Evolutionary conservation across 345 rosid genomes (phyloP), one percentile per base, ranked within the genome.

Genomic region (Arabidopsis arenosa): DNA sequence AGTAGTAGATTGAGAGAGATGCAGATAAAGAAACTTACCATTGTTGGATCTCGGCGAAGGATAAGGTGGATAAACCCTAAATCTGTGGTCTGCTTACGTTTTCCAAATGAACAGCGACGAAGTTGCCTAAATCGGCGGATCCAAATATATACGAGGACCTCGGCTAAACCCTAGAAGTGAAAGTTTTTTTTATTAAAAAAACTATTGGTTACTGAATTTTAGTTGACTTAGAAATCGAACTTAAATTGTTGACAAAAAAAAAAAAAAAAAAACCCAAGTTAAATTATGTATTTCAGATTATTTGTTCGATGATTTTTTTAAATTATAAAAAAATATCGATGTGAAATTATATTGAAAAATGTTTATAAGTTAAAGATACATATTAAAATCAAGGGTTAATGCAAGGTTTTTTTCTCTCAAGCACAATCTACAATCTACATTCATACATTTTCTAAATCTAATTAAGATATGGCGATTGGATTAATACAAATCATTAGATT

Each of bases 121-220:
- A 15, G 15, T 1, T 8, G 12, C n/a, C 40, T 1, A 4, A 15
- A 5, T 9, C 70, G 71, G 71, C 71, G 59, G 71, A 2, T 35
- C 47, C 59, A 33, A 11, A 18, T 49, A 66, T 36, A 66, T 66
- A 66, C 28, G 47, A 21, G 36, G 71, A 51, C 44, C 21, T 51
- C 2, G 35, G 8, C 47, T 21, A 7, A 49, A 51, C 47, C 71
- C 71, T 66, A 36, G 47, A 36, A 28, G 0, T 60, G 4, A 57
- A 6, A 57, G 13, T 32, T 18, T 18, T 18, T 18, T 18, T 18
- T 18, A 18, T 18, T 18, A 18, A 18, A 18, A 18, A 14, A 18
- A 18, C 1, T 18, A 18, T 18, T 18, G 21, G 21, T 18, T 18
- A 18, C 21, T 18, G 5, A 33, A 33, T 33, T 32, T n/a, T 1